Evolutionary conservation across 352 stramenopile genomes (phyloP).

Genomic region (Albugo candida): DNA sequence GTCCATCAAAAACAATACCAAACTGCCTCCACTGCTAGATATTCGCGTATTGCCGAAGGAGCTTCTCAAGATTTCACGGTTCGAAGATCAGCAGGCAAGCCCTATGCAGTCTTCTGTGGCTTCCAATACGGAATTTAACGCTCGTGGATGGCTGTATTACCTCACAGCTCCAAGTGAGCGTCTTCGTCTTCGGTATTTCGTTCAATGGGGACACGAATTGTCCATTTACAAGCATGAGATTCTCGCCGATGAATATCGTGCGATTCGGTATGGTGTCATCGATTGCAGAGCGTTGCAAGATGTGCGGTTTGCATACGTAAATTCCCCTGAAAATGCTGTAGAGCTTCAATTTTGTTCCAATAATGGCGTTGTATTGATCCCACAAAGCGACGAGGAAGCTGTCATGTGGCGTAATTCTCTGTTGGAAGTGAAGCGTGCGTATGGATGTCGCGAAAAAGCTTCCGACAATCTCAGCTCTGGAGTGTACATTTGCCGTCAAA

Average conservation of each 20-base stretch:
- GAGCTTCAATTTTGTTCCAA: constrained; percentile 49
- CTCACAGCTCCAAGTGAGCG: constrained; percentile 65
- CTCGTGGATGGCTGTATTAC: constrained; percentile 72
- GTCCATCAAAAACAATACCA: constrained; percentile 30
- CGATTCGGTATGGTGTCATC: constrained; percentile 75
- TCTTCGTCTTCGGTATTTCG: constrained; percentile 67
- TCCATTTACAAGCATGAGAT: constrained; percentile 83
- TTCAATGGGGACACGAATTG: constrained; percentile 73
- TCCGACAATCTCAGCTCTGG: constrained; percentile 38
- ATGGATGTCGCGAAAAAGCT: constrained; percentile 21
- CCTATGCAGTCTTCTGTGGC: background rate
- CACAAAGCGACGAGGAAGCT: constrained; percentile 57
- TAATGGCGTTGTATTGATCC: constrained; percentile 69
- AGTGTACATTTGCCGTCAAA: constrained; percentile 70
- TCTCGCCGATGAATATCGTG: constrained; percentile 41
- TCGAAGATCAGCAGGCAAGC: constrained; percentile 9
- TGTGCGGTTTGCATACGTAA: constrained; percentile 67
- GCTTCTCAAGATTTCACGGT: constrained; percentile 64
- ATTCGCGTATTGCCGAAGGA: constrained; percentile 73
- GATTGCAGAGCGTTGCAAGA: constrained; percentile 66
- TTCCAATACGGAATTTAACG: constrained; percentile 24
- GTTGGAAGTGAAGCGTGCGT: constrained; percentile 64
- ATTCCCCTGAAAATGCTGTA: constrained; percentile 70
- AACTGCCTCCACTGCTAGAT: constrained; percentile 22
- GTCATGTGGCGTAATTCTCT: constrained; percentile 72